Conservation (phyloP, 768 basidiomycete species). For the Galerina sulciceps region DNA sequence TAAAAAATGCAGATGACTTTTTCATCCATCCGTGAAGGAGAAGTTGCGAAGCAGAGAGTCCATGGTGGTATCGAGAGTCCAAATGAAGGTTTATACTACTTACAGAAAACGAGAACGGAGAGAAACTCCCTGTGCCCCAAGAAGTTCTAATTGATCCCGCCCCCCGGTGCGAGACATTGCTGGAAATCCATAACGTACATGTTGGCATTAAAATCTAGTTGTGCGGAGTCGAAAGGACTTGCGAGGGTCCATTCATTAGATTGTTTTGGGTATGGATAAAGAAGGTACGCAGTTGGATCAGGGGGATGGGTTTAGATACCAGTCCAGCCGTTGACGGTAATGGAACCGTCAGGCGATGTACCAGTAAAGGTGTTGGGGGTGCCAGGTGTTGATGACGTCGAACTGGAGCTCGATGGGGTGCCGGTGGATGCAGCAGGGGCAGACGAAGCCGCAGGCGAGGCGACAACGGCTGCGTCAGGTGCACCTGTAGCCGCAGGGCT, state of each 20-base stretch:
- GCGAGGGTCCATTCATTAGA: constrained; percentile 4
- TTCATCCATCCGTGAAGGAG: too few species aligned
- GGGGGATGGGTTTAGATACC: not conserved
- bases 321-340: constrained; percentile 52
- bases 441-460: constrained; percentile 23
- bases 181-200: constrained; percentile 13
- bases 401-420: not conserved
- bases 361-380: constrained; percentile 48
- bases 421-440: constrained; percentile 23
- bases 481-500: constrained; percentile 19
- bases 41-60: not conserved
- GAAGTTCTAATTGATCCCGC: not conserved
- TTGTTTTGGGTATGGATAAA: constrained; percentile 4
- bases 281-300: not conserved
- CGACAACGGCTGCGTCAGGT: constrained; percentile 18
- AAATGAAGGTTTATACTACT: not conserved
- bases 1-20: constrained; percentile 1
- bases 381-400: constrained; percentile 19
- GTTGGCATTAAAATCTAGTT: constrained; percentile 9
- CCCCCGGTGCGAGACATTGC: not conserved
- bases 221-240: not conserved
- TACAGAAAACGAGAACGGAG: not conserved
- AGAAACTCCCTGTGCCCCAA: not conserved
- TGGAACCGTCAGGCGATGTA: constrained; percentile 40
- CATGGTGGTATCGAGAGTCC: constrained; percentile 4